Conservation (phyloP, 148 eudicot genomes). For the Beta vulgaris region DNA sequence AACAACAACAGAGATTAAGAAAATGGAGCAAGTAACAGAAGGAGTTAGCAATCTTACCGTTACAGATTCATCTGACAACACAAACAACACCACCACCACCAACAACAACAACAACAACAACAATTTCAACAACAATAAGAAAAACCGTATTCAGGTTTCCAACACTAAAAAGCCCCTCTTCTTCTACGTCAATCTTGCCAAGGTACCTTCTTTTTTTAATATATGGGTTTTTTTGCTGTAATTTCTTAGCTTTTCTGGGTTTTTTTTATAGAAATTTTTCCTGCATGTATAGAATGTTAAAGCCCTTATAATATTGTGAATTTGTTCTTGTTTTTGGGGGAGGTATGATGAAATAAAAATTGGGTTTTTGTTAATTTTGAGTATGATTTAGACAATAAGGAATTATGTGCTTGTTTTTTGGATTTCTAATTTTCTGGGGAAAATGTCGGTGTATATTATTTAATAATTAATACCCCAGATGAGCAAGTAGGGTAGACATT, state of each 20-base stretch:
- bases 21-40: slow-evolving; percentile 45
- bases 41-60: slow-evolving; percentile 39
- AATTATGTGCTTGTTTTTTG: background rate
- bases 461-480: background rate
- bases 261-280: background rate
- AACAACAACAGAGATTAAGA: slow-evolving; percentile 21
- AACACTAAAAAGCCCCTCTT: slow-evolving; percentile 67
- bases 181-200: slow-evolving; percentile 68
- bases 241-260: background rate
- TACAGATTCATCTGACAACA: slow-evolving; percentile 36
- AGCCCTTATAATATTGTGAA: background rate
- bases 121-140: slow-evolving; percentile 28
- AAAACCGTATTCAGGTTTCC: slow-evolving; percentile 71
- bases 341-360: background rate
- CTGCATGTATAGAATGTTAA: background rate
- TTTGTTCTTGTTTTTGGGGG: background rate
- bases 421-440: background rate
- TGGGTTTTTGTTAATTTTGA: background rate
- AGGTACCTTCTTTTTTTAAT: slow-evolving; percentile 26
- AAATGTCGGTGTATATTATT: background rate
- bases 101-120: slow-evolving; percentile 26
- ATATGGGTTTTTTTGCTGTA: background rate
- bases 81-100: slow-evolving; percentile 7
- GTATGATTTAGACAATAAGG: background rate
- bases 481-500: background rate